These are phyloP conservation scores for Endoconidiophora polonica DNA, from an alignment of 2,329 filamentous ascomycete species.

Conservation along the genomic window DNA sequence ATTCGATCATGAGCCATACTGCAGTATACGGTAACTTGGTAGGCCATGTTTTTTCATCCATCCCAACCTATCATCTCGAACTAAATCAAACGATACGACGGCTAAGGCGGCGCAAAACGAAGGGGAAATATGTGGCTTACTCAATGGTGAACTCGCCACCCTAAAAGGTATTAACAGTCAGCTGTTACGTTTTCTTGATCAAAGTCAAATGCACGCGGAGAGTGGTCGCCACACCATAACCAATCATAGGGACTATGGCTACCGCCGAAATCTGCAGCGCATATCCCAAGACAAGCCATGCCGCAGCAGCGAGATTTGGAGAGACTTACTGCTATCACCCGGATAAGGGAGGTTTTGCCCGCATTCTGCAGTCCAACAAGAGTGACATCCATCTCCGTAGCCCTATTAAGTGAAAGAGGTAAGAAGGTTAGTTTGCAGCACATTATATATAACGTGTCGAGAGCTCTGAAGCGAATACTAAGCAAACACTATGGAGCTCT, in stretches of 20 bases:
- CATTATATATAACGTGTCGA: not conserved
- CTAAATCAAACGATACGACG: too few species aligned
- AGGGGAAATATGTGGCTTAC: constrained; percentile 40
- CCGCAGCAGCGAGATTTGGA: not conserved
- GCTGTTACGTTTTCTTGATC: not conserved
- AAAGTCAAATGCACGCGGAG: not conserved
- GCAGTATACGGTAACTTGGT: not conserved
- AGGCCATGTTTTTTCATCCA: not conserved
- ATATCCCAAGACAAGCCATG: not conserved
- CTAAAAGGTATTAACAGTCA: constrained; percentile 28
- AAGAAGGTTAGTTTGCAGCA: constrained; percentile 1
- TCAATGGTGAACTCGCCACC: constrained; percentile 97
- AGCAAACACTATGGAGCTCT: not conserved
- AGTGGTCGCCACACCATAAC: not conserved
- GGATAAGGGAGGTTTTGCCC: constrained; percentile 86
- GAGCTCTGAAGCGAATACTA: too few species aligned
- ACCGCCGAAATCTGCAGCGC: not conserved
- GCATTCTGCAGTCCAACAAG: constrained; percentile 98
- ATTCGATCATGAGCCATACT: too few species aligned
- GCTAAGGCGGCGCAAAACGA: too few species aligned
- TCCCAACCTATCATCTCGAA: too few species aligned
- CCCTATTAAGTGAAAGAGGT: constrained; percentile 38
- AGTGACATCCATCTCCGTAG: constrained; percentile 98
- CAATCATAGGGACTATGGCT: not conserved
- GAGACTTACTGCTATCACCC: constrained; percentile 79